These are phyloP conservation scores for Mycena galericulata DNA, from an alignment of 768 basidiomycete species.

Conservation along the genomic window DNA sequence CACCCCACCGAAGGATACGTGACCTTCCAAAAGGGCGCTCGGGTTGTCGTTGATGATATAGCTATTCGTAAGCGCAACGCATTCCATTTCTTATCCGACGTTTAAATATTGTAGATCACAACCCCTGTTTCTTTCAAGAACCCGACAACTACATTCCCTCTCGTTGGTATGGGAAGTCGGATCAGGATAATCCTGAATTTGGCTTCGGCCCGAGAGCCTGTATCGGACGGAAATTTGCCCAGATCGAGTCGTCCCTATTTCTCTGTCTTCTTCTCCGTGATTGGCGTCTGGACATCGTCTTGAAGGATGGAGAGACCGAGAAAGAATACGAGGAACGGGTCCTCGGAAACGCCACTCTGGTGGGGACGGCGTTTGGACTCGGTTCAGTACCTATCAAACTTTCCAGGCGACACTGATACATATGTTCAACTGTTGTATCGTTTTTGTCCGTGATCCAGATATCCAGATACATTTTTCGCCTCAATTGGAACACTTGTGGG, in stretches of 20 bases:
- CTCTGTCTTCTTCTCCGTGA: not conserved
- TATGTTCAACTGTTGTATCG: no score
- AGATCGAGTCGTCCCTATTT: not conserved
- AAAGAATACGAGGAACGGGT: not conserved
- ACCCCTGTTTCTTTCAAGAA: not conserved
- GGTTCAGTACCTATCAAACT: conserved; percentile 1
- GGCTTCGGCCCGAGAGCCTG: not conserved
- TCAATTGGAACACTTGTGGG: no score
- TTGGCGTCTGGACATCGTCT: not conserved
- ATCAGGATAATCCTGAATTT: not conserved
- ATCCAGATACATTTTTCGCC: no score
- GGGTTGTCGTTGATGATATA: not conserved
- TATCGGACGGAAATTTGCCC: not conserved
- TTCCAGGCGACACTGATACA: not conserved
- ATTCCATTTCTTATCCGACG: not conserved
- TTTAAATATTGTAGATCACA: not conserved
- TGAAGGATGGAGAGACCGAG: conserved; percentile 4
- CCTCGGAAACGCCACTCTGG: not conserved
- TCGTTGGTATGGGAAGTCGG: not conserved
- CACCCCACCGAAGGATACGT: not conserved
- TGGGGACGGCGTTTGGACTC: not conserved
- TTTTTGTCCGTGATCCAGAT: no score
- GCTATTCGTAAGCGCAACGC: conserved; percentile 9
- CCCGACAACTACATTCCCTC: not conserved
- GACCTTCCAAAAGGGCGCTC: conserved; percentile 2